These are phyloP conservation scores for Corymbia citriodora DNA, from an alignment of 441 rosid species.

Conservation along the genomic window DNA sequence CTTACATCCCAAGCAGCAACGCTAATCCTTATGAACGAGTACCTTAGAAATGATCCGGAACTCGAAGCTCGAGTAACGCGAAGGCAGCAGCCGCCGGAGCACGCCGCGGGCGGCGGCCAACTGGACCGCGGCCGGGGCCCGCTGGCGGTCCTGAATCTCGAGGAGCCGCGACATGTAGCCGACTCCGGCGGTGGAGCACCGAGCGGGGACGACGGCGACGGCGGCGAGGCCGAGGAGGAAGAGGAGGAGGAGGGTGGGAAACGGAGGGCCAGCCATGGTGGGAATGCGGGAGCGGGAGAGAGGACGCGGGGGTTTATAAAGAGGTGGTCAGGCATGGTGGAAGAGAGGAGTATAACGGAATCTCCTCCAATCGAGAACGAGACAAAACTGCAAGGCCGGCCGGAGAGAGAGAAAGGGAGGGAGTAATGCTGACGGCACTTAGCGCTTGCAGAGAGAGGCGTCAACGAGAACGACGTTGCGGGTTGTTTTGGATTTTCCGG, in stretches of 20 bases:
- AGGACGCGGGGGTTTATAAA: conserved; percentile 1
- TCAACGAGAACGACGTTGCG: background rate
- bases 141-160: conserved; percentile 57
- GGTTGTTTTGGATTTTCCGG: background rate
- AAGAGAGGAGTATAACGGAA: conserved; percentile 4
- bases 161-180: conserved; percentile 48
- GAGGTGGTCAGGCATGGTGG: conserved; percentile 9
- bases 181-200: conserved; percentile 51
- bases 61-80: conserved; percentile 45
- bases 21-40: background rate
- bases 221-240: background rate
- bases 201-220: conserved; percentile 10
- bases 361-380: background rate
- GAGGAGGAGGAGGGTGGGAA: conserved; percentile 6
- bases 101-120: conserved; percentile 45
- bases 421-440: background rate
- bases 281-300: background rate
- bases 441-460: background rate
- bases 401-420: conserved; percentile 6
- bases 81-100: conserved; percentile 57
- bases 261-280: conserved; percentile 5
- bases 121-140: conserved; percentile 56
- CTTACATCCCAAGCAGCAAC: background rate
- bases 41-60: conserved; percentile 56
- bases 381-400: conserved; percentile 40